Evolutionary conservation across 2,329 filamentous ascomycete genomes (phyloP), one percentile per base, ranked within the genome.

Genomic region (Xylaria polymorpha): DNA sequence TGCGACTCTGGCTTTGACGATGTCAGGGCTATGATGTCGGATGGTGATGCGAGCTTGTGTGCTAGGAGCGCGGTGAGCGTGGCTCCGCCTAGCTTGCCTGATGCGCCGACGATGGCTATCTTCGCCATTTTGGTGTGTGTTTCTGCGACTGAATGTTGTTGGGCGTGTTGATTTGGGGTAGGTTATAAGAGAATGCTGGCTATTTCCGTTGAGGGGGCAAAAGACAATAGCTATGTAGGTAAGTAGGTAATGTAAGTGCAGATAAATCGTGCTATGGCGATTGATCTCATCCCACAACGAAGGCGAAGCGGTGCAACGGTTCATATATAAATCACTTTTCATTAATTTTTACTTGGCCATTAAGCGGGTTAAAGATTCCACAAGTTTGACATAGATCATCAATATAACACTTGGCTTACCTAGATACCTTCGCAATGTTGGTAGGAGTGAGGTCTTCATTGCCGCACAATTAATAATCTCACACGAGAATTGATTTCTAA

Each of bases 1-100:
- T 80, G 71, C 64, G 84, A 85, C 43, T 81, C 79, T 0, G 84
- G 82, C 22, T 79, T 77, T 41, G 69, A 85, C 76, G 71, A 89
- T 75, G 55, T 83, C 8, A 79, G 73, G 20, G 77, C 77, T 35
- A 79, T 64, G 69, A 79, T 66, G 69, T 71, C 62, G 29, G 67
- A 61, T 3, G 76, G 55, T 0, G 73, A 64, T 3, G 51, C 55
- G 44, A 78, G 77, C 25, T 82, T 77, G 61, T 81, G 65, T 6
- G 79, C 74, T 1, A 84, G 78, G 6, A 89, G 81, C 70, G 87
- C 84, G 37, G 79, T 79, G 75, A 85, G 79, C 37, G 85, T 85
- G 73, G 84, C 85, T 61, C 79, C 77, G 69, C 85, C 87, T 1
- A 89, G 82, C 41, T 80, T 85, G 46, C 87, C 87, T 0, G 86